A percentile compares a stretch with the other conserved stretches of the same genome.
Evolutionary conservation across 192 early-diverging fungal genomes (phyloP).

Genomic region (Entrophospora sp.): DNA sequence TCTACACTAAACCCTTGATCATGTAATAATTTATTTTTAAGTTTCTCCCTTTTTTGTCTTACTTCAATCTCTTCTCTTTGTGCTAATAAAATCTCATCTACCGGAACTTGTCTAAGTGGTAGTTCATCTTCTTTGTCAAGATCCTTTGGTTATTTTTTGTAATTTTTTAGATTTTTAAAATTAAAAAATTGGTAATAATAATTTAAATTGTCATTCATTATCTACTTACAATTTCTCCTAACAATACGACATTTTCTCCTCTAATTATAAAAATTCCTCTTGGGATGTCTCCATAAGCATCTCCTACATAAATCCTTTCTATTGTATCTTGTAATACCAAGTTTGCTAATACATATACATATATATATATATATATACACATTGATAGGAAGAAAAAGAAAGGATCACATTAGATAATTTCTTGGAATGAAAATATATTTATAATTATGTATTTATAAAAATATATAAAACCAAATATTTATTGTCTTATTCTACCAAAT

Average conservation of each 20-base stretch:
- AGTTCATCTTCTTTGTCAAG: slow-evolving; percentile 66
- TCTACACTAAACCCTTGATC: slow-evolving; percentile 85
- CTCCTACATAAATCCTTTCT: slow-evolving; percentile 86
- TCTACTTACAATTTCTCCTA: slow-evolving; percentile 79
- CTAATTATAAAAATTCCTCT: slow-evolving; percentile 93
- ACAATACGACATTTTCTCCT: slow-evolving; percentile 94
- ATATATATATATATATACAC: too few relatives aligned
- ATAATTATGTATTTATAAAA: too few relatives aligned
- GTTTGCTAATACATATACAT: slow-evolving; percentile 58
- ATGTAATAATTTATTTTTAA: slow-evolving; percentile 64
- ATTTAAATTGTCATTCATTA: background rate
- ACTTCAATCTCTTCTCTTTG: slow-evolving; percentile 72
- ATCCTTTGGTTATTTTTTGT: too few relatives aligned
- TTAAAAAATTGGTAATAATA: background rate
- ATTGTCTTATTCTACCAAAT: slow-evolving; percentile 56
- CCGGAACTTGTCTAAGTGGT: slow-evolving; percentile 66
- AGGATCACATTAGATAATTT: too few relatives aligned
- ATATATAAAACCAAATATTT: background rate
- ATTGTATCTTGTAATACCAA: slow-evolving; percentile 96
- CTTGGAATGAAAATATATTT: too few relatives aligned
- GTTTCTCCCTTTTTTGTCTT: slow-evolving; percentile 62
- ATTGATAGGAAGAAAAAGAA: too few relatives aligned
- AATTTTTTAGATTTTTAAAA: too few relatives aligned
- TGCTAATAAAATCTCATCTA: slow-evolving; percentile 66
- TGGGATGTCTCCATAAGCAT: slow-evolving; percentile 84